These are phyloP conservation scores for Globisporangium carolinianum DNA, from an alignment of 352 stramenopile species.

Conservation along the genomic window DNA sequence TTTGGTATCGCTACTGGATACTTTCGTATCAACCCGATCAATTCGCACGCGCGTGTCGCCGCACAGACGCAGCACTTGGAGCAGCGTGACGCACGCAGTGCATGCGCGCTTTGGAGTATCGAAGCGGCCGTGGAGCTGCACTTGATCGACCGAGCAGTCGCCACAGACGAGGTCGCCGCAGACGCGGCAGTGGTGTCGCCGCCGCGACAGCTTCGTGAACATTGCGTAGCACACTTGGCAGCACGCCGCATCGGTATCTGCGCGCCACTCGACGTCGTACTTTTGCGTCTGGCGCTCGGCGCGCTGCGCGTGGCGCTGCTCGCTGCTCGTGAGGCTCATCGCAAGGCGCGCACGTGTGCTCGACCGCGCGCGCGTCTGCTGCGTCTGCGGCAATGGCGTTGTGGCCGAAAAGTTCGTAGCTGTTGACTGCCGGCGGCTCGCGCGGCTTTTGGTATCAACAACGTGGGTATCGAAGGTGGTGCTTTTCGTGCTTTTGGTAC, in stretches of 20 bases:
- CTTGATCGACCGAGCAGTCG: slow-evolving; percentile 59
- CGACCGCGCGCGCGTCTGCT: slow-evolving; percentile 18
- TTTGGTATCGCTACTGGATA: slow-evolving; percentile 14
- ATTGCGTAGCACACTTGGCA: slow-evolving; percentile 65
- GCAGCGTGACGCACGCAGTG: slow-evolving; percentile 47
- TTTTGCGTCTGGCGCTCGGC: slow-evolving; percentile 33
- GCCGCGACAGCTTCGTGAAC: slow-evolving; percentile 67
- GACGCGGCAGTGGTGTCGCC: slow-evolving; percentile 74
- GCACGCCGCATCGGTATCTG: slow-evolving; percentile 46
- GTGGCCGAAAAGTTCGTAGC: background rate
- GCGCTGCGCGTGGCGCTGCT: slow-evolving; percentile 8
- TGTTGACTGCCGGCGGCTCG: too few relatives aligned
- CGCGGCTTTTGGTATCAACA: too few relatives aligned
- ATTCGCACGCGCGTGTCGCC: slow-evolving; percentile 40
- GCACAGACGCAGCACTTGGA: slow-evolving; percentile 44
- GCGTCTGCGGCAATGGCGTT: background rate
- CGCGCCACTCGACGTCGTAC: slow-evolving; percentile 67
- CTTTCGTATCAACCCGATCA: slow-evolving; percentile 2
- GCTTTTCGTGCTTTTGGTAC: too few relatives aligned
- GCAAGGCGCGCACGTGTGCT: slow-evolving; percentile 23
- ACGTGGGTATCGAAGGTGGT: too few relatives aligned
- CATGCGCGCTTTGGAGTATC: slow-evolving; percentile 46
- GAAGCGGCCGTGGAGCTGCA: slow-evolving; percentile 46
- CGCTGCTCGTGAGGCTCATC: slow-evolving; percentile 11
- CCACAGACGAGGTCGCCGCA: slow-evolving; percentile 76